These are phyloP conservation scores for Elsinoe australis DNA, from an alignment of 2,329 filamentous ascomycete species.

Conservation along the genomic window DNA sequence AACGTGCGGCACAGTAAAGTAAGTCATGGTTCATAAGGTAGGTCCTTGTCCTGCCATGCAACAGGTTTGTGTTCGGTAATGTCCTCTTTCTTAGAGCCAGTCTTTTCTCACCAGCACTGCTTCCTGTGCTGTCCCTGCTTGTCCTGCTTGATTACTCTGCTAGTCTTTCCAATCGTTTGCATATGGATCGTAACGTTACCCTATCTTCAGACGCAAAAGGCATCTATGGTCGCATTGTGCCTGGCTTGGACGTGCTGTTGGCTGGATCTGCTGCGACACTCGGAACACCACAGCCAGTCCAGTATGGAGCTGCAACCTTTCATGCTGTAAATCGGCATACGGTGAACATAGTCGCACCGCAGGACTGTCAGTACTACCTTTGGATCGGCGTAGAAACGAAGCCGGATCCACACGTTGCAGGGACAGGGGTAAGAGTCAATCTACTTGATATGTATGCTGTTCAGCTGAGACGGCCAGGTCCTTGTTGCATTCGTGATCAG, in stretches of 20 bases:
- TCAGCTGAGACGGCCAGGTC: not conserved
- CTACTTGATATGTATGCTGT: too few relatives aligned
- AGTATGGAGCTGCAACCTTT: not conserved
- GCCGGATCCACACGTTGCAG: not conserved
- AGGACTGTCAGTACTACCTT: not conserved
- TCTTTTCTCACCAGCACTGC: not conserved
- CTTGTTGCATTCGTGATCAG: not conserved
- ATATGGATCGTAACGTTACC: not conserved
- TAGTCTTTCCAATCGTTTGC: not conserved
- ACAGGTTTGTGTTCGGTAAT: not conserved
- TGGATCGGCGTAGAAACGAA: not conserved
- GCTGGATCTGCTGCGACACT: not conserved
- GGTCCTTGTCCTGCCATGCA: not conserved
- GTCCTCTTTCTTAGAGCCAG: not conserved
- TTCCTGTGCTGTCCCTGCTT: not conserved
- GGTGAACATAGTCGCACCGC: not conserved
- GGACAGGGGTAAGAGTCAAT: not conserved
- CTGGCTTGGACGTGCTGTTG: not conserved
- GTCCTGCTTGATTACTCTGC: not conserved
- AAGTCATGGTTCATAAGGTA: not conserved
- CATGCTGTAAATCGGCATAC: not conserved
- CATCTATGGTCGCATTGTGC: not conserved
- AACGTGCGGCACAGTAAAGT: not conserved
- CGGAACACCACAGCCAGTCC: not conserved
- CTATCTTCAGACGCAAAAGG: not conserved